phyloP scores from a whole-genome alignment of 768 basidiomycete species.

The Boletus rubescentipes region DNA sequence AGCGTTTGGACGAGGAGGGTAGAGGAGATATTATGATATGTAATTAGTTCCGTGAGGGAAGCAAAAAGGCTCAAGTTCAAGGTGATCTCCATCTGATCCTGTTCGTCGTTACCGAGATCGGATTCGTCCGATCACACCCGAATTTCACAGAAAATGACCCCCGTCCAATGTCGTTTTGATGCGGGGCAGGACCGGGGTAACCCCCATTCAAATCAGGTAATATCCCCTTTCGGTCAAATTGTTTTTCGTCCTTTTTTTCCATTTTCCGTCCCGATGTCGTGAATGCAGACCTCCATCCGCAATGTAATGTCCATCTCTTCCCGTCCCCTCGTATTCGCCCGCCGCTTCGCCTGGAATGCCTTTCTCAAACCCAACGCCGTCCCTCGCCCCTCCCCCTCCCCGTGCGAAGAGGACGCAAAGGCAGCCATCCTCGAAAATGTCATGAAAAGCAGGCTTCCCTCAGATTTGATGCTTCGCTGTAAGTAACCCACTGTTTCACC shows the following conservation, averaged over 20 bases:
- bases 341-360: conserved; percentile 29
- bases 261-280: conserved; percentile 3
- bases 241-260: conserved; percentile 24
- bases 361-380: conserved; percentile 10
- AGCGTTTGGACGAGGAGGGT: conserved; percentile 40
- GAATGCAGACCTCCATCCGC: conserved; percentile 38
- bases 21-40: conserved; percentile 44
- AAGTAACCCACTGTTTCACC: conserved; percentile 35
- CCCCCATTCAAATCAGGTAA: conserved; percentile 21
- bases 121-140: conserved; percentile 25
- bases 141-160: neutral
- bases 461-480: conserved; percentile 92
- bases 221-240: conserved; percentile 11
- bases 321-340: neutral
- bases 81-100: conserved; percentile 31
- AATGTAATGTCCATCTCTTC: conserved; percentile 36
- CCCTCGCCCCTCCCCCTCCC: conserved; percentile 20
- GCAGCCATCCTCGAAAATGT: conserved; percentile 79
- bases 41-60: conserved; percentile 47
- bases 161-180: neutral
- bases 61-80: neutral
- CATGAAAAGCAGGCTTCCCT: conserved; percentile 83
- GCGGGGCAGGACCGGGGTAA: conserved; percentile 26
- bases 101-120: conserved; percentile 22
- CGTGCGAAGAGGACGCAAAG: conserved; percentile 68